Percentiles rank a stretch among this genome's conserved stretches.
phyloP scores from a whole-genome alignment of 805 yeast genomes.

The Schwanniomyces occidentalis region DNA sequence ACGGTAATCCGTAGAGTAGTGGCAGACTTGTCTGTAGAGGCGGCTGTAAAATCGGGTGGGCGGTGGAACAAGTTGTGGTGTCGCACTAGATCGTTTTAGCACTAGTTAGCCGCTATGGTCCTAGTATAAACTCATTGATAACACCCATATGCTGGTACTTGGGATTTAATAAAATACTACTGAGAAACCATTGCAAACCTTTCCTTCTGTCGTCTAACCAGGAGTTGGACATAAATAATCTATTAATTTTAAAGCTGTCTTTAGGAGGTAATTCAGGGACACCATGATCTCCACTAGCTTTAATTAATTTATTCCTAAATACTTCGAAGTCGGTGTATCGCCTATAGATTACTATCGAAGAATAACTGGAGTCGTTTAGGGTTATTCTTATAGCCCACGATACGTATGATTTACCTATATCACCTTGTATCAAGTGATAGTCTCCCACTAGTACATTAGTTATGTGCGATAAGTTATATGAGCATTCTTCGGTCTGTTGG shows the following conservation, averaged over 20 bases:
- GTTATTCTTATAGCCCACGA: slow-evolving; percentile 42
- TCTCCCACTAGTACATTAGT: slow-evolving; percentile 45
- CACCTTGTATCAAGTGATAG: slow-evolving; percentile 38
- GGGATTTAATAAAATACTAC: slow-evolving; percentile 54
- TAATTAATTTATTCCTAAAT: slow-evolving; percentile 44
- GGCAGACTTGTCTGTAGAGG: too few species aligned
- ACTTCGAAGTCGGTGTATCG: slow-evolving; percentile 65
- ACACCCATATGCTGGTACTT: slow-evolving; percentile 35
- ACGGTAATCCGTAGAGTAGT: too few species aligned
- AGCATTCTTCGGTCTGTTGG: slow-evolving; percentile 1
- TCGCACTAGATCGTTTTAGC: too few species aligned
- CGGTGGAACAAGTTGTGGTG: too few species aligned
- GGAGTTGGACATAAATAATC: slow-evolving; percentile 36
- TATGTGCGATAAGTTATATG: slow-evolving; percentile 25
- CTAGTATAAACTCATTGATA: slow-evolving; percentile 41
- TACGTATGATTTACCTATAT: slow-evolving; percentile 35
- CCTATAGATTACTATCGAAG: slow-evolving; percentile 50
- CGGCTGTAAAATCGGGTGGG: too few species aligned
- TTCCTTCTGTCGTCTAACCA: slow-evolving; percentile 57
- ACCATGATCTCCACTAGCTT: slow-evolving; percentile 39
- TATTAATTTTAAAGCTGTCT: slow-evolving; percentile 38
- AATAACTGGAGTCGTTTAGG: slow-evolving; percentile 35
- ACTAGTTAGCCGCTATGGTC: too few species aligned
- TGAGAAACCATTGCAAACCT: slow-evolving; percentile 61
- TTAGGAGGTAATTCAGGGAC: slow-evolving; percentile 56